phyloP scores from a whole-genome alignment of 768 basidiomycete genomes.

The Neoboletus brunneissimus region DNA sequence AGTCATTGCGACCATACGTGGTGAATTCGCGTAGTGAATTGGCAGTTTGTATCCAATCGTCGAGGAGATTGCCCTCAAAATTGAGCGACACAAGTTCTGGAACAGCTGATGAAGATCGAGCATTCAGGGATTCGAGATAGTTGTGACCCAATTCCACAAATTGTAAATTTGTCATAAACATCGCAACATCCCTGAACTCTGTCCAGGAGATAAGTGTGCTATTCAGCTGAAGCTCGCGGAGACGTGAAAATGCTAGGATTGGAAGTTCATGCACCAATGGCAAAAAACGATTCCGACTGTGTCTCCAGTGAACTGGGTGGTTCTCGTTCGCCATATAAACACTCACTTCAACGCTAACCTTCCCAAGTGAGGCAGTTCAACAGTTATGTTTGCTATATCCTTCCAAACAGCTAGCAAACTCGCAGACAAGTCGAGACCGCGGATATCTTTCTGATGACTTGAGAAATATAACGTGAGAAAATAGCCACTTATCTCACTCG shows the following conservation, averaged over 20 bases:
- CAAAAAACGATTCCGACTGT: slow-evolving; percentile 67
- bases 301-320: slow-evolving; percentile 16
- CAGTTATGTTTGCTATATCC: slow-evolving; percentile 57
- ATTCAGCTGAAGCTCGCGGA: slow-evolving; percentile 73
- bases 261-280: slow-evolving; percentile 36
- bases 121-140: slow-evolving; percentile 38
- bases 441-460: slow-evolving; percentile 53
- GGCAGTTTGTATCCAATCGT: slow-evolving; percentile 53
- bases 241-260: slow-evolving; percentile 42
- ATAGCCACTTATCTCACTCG: slow-evolving; percentile 49
- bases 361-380: slow-evolving; percentile 59
- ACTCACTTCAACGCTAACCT: slow-evolving; percentile 78
- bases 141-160: slow-evolving; percentile 75
- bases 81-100: slow-evolving; percentile 53
- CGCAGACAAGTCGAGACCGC: slow-evolving; percentile 76
- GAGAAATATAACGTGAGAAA: slow-evolving; percentile 8
- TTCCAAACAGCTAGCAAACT: slow-evolving; percentile 76
- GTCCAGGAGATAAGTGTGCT: slow-evolving; percentile 69
- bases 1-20: slow-evolving; percentile 35
- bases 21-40: slow-evolving; percentile 42
- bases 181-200: slow-evolving; percentile 53
- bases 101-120: slow-evolving; percentile 7
- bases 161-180: slow-evolving; percentile 52
- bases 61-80: slow-evolving; percentile 64
- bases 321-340: slow-evolving; percentile 9